Evolutionary conservation across 805 yeast genomes (phyloP).

Genomic region (Spathaspora sp.): DNA sequence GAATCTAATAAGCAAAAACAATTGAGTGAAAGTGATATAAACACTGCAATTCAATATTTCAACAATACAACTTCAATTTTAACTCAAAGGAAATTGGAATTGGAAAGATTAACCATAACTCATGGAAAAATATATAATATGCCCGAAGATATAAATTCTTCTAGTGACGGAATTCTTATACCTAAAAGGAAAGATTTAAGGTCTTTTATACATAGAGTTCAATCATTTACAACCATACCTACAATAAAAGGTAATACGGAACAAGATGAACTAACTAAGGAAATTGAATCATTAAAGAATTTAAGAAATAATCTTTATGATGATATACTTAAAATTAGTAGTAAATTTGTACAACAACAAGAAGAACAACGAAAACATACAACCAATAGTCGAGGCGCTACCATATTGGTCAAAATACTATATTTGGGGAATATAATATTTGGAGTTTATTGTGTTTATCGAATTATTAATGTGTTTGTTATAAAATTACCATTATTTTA

Average conservation of each 20-base stretch:
- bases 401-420: slow-evolving; percentile 5
- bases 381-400: not conserved
- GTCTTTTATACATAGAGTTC: slow-evolving; percentile 35
- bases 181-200: slow-evolving; percentile 17
- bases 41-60: slow-evolving; percentile 32
- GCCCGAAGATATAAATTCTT: slow-evolving; percentile 10
- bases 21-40: slow-evolving; percentile 29
- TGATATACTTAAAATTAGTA: slow-evolving; percentile 22
- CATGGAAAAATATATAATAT: slow-evolving; percentile 24
- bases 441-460: slow-evolving; percentile 48
- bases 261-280: slow-evolving; percentile 33
- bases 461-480: slow-evolving; percentile 39
- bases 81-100: slow-evolving; percentile 28
- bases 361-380: slow-evolving; percentile 10
- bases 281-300: slow-evolving; percentile 33
- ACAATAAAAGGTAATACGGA: slow-evolving; percentile 15
- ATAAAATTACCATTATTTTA: slow-evolving; percentile 35
- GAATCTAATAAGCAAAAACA: slow-evolving; percentile 3
- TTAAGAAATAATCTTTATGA: slow-evolving; percentile 27
- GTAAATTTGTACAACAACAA: slow-evolving; percentile 14
- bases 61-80: slow-evolving; percentile 38
- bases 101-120: slow-evolving; percentile 15
- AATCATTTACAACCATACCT: slow-evolving; percentile 36
- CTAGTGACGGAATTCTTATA: not conserved
- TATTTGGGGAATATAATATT: slow-evolving; percentile 24